Conservation (phyloP, 805 yeast species). For the Lipomyces chichibuensis region DNA sequence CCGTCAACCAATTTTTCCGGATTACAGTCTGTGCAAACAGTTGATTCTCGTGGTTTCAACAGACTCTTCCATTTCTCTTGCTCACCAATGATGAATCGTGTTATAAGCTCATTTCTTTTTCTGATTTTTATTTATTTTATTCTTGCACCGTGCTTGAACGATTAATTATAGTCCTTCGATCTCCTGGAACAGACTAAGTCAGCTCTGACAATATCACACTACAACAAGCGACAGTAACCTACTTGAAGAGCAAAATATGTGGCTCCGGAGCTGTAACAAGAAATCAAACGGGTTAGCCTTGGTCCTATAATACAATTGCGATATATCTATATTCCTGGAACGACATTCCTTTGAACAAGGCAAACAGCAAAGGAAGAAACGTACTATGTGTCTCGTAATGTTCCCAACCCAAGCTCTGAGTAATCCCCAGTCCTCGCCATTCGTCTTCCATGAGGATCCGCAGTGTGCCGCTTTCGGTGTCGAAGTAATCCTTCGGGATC, state of each 20-base stretch:
- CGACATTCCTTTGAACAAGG: not conserved
- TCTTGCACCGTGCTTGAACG: not conserved
- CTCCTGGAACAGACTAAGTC: conserved; percentile 1
- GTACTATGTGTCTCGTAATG: conserved; percentile 88
- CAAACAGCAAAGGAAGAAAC: conserved; percentile 23
- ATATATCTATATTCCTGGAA: not conserved
- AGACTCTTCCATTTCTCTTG: not conserved
- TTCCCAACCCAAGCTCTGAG: conserved; percentile 96
- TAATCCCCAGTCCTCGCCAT: conserved; percentile 98
- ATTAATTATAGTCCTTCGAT: conserved; percentile 11
- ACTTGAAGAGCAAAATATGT: conserved; percentile 83
- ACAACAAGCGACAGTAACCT: not conserved
- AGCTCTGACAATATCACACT: not conserved
- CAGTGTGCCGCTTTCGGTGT: conserved; percentile 89
- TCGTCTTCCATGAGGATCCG: conserved; percentile 91
- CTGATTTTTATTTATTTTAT: not conserved
- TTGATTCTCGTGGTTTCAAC: not conserved
- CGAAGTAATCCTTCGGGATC: conserved; percentile 92
- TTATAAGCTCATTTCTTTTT: not conserved
- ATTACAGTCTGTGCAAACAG: not conserved
- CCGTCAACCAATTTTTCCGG: not conserved
- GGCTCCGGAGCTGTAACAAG: conserved; percentile 81
- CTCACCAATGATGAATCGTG: not conserved
- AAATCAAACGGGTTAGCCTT: not conserved
- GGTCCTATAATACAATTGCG: not conserved